phyloP scores from a whole-genome alignment of 257 asterid genomes.

The Anisodus acutangulus region DNA sequence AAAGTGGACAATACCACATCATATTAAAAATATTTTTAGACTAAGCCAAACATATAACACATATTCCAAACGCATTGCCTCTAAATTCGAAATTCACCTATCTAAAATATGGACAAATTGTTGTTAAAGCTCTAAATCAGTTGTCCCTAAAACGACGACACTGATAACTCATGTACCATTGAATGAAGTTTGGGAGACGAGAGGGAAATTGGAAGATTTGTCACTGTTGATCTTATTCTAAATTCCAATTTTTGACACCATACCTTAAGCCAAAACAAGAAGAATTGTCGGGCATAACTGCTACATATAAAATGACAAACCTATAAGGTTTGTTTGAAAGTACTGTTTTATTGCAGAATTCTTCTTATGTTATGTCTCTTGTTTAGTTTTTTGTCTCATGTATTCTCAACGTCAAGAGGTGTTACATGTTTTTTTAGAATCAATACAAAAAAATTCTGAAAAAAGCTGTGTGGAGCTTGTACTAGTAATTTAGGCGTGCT shows the following conservation, averaged over 20 bases:
- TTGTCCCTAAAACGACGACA: background rate
- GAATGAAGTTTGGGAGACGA: background rate
- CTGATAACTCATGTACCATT: background rate
- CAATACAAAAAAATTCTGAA: conserved; percentile 28
- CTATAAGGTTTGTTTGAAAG: background rate
- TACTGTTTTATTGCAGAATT: background rate
- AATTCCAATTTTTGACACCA: background rate
- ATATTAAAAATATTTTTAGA: background rate
- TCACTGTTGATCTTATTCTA: background rate
- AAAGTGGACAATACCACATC: background rate
- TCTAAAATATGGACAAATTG: background rate
- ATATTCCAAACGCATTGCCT: background rate
- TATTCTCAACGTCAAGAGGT: conserved; percentile 63
- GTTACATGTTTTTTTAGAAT: conserved; percentile 44
- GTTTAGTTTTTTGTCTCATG: conserved; percentile 36
- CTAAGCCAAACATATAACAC: background rate
- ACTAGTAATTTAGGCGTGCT: conserved; percentile 61
- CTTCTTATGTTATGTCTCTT: conserved; percentile 4
- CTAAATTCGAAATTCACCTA: background rate
- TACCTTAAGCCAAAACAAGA: background rate
- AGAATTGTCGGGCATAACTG: conserved; percentile 16
- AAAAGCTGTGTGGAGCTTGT: conserved; percentile 33
- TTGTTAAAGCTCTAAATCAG: background rate
- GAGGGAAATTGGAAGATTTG: background rate
- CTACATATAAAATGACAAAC: conserved; percentile 40